Base-by-base conservation (phyloP, 2,329 filamentous ascomycete genomes). In the Aspergillus vadensis region DNA sequence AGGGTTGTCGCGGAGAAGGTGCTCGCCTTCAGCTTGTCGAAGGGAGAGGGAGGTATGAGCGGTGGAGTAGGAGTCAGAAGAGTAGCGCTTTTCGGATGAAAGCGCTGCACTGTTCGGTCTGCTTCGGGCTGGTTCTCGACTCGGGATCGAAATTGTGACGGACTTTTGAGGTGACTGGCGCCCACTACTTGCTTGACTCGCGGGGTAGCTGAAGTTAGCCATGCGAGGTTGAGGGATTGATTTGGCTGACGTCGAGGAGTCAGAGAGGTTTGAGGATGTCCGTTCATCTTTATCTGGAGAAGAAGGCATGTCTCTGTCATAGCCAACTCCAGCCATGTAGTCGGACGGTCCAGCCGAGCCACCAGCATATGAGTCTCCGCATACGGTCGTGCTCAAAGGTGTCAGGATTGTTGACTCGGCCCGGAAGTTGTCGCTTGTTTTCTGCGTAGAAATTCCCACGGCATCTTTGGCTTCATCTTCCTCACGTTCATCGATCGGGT, bases 401-500 rank as follows among this genome's bases (percentile, higher is more conserved):
- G 71, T 67, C 54, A 69, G 43, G 48, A 72, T 70, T 6, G 65
- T 61, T 2, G 69, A 67, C 43, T 73, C 70, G 12, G 32, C 32
- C 27, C 64, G 55, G 43, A 72, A 70, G 6, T 69, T 69, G 32
- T 76, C 72, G 5, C 68, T 63, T 10, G 57, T 57, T 39, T 65
- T 60, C 9, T 58, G 60, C 30, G 27, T 44, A 5, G 44, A 32
- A n/a, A 38, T 54, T 17, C 23, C 58, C 57, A 49, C 58, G 9
- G 39, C n/a, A 10, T 27, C 17, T 14, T 59, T 48, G 15, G 78
- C 78, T 59, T 85, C 83, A 54, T 86, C 83, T 63, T 88, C 86
- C 60, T 88, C 86, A 12, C 82, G 75, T 69, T 87, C 85, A 39
- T 87, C 85, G 49, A 89, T 89, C 0, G 85, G 84, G 68, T 87